Base-by-base conservation (phyloP, 1,284 basidiomycete genomes). In the Ganoderma sinense region DNA sequence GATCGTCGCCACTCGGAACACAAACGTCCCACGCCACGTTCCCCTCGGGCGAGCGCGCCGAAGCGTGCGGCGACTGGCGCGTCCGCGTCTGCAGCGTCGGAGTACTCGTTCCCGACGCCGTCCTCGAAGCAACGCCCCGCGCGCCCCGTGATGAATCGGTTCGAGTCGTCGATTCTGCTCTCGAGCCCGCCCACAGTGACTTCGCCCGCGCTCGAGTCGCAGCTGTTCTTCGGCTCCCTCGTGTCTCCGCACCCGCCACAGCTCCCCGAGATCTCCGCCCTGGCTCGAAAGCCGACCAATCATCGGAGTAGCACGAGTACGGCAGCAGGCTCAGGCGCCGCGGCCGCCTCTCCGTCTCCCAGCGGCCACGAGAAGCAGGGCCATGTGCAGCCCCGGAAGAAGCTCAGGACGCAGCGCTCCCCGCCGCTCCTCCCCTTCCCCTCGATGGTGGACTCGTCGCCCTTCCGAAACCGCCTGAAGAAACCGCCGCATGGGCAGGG, bases 161-260 rank as follows among this genome's bases (percentile, higher is more conserved):
- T 41, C 29, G 76, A 80, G 64, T 77, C 79, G 23, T 77, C 78
- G 2, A 69, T 80, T 41, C 76, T 82, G 13, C 79, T 78, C 0
- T 69, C 75, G 5, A 81, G 80, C 61, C 82, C 82, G 14, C 78
- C 80, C 6, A 72, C 74, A 40, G 65, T 83, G 40, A 78, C 69
- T 36, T 82, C 82, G 1, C 77, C 78, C 40, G 79, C 81, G 14
- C 76, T 83, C 18, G 77, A 82, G 59, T 78, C 80, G 8, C 73
- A 77, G 64, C 76, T 83, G 6, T 79, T 80, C 71, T 83, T 82
- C 69, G 75, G 73, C 0, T 70, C 71, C 6, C 36, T 29, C 63
- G 43, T 8, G 20, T 29, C 64, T 7, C 29, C n/a, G 1, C 62
- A 23, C 5, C 43, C 36, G 11, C 48, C 20, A 2, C 51, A 29